Percentiles rank a stretch among this genome's conserved stretches.
Conservation (phyloP, 2,329 filamentous ascomycete genomes). For the Lasiodiplodia sp. region DNA sequence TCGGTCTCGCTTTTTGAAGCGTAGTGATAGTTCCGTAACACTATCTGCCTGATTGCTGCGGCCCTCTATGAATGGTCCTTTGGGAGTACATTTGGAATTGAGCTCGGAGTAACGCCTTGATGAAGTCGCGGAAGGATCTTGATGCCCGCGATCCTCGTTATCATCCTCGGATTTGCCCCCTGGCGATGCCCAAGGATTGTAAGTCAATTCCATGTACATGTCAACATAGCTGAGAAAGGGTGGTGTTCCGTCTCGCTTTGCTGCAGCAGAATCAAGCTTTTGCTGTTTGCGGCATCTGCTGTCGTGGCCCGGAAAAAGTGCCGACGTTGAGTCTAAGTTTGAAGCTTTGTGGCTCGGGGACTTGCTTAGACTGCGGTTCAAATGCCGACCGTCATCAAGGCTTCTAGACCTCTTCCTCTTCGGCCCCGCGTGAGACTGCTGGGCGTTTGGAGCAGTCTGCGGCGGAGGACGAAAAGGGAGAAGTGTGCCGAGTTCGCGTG, state of each 20-base stretch:
- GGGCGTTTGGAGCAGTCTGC: not conserved
- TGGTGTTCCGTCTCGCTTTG: too few relatives aligned
- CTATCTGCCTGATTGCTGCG: not conserved
- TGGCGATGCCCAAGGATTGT: constrained; percentile 6
- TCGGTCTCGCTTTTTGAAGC: not conserved
- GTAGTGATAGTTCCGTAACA: not conserved
- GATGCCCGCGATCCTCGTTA: too few relatives aligned
- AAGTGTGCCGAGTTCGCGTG: constrained; percentile 2
- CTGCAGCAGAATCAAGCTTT: not conserved
- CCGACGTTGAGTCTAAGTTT: not conserved
- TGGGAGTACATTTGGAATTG: not conserved
- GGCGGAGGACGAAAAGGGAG: constrained; percentile 4
- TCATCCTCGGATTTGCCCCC: too few relatives aligned
- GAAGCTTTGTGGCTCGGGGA: not conserved
- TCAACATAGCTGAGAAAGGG: not conserved
- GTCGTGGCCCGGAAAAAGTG: not conserved
- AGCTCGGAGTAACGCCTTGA: not conserved
- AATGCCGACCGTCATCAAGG: not conserved
- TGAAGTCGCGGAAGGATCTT: not conserved
- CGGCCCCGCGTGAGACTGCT: not conserved
- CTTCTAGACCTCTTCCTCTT: not conserved
- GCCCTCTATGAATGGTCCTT: not conserved
- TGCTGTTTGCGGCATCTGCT: not conserved
- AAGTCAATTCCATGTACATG: constrained; percentile 13
- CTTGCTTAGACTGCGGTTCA: not conserved